Percentiles rank a stretch among this genome's conserved stretches.
These are phyloP conservation scores for Amyloporia xantha DNA, from an alignment of 768 basidiomycete species.

Conservation along the genomic window DNA sequence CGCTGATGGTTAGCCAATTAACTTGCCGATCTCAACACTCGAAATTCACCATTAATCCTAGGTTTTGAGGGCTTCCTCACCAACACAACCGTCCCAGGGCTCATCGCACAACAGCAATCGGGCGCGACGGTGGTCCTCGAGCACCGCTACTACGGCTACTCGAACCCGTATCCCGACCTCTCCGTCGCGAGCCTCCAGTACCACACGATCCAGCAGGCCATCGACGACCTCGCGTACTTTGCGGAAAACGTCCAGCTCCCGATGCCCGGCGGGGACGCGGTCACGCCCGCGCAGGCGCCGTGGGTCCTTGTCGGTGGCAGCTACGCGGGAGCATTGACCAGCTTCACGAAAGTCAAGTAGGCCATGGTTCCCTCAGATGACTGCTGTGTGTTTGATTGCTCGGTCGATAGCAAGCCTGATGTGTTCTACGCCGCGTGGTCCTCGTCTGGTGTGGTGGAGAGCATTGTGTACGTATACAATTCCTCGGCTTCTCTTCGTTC, in stretches of 20 bases:
- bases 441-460: slow-evolving; percentile 60
- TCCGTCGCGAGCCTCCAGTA: slow-evolving; percentile 43
- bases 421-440: slow-evolving; percentile 59
- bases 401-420: slow-evolving; percentile 44
- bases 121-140: slow-evolving; percentile 63
- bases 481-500: not conserved
- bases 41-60: slow-evolving; percentile 2
- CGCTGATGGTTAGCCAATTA: slow-evolving; percentile 31
- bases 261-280: slow-evolving; percentile 55
- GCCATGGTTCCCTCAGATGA: slow-evolving; percentile 16
- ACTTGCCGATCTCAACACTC: not conserved
- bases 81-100: slow-evolving; percentile 55
- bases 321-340: slow-evolving; percentile 42
- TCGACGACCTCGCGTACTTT: slow-evolving; percentile 68
- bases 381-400: slow-evolving; percentile 42
- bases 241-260: slow-evolving; percentile 58
- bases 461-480: slow-evolving; percentile 33
- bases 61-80: slow-evolving; percentile 46
- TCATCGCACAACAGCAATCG: slow-evolving; percentile 57
- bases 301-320: slow-evolving; percentile 41
- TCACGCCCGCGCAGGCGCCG: slow-evolving; percentile 44
- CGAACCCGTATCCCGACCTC: slow-evolving; percentile 53
- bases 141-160: slow-evolving; percentile 69
- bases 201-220: slow-evolving; percentile 68
- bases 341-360: slow-evolving; percentile 66